Base-by-base conservation (phyloP, 108 stramenopile genomes). In the Cyclotella atomus region DNA sequence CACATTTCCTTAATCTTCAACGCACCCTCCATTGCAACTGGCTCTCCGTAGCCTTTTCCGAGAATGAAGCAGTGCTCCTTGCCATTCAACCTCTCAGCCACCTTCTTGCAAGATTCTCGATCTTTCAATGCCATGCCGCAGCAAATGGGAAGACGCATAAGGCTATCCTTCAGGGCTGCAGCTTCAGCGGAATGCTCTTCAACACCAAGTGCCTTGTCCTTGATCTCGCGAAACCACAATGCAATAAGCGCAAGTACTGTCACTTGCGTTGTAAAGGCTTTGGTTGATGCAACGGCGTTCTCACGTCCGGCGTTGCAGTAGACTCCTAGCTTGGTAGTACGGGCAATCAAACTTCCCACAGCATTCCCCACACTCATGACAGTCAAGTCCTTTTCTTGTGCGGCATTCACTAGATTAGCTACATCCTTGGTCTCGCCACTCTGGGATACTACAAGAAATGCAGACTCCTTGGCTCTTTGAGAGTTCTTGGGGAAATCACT, bases 1-100 rank as follows among this genome's bases (percentile, higher is more conserved):
- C 94, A 92, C 93, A 97, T 98, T 85, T 99, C 99, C 82, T 99
- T 99, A 63, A 99, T 95, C 84, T 99, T 99, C 33, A 99, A 81
- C 4, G 99, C 98, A 2, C 98, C 99, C 81, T 99, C 97, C 63
- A 83, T 73, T 5, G 98, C 97, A 27, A 99, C 96, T n/a, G 98
- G 97, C 64, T 98, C 96, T 23, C 89, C 96, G 47, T 89, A 95
- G 36, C 95, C 98, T 68, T 98, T 98, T 33, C 98, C 98, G 8
- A 99, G 87, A 33, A 99, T 87, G 79, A 99, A 99, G 63, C 95
- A 85, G 75, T 98, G 96, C 52, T 98, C 94, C 82, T 97, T 98
- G 70, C 93, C 78, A 59, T 84, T 76, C 64, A 99, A 86, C 44
- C 65, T 56, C 45, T 87, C 76, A 9, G 98, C 98, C 47, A 97